Evolutionary conservation across 176 grass and related monocot genomes (phyloP).

Genomic region (Oryza longistaminata): DNA sequence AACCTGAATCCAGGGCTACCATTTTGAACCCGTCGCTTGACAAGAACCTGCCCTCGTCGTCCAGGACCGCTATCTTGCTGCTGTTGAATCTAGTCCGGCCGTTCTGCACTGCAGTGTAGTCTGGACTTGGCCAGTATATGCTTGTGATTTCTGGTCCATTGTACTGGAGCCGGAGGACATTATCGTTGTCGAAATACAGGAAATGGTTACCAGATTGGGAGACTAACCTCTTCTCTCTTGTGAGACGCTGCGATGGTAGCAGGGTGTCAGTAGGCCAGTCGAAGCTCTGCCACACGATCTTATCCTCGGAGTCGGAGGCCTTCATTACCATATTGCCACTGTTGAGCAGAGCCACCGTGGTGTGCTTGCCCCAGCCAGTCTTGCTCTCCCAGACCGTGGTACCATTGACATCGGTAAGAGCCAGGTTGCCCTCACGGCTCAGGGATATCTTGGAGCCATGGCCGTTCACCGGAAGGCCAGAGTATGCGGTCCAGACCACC

Average conservation of each 20-base stretch:
- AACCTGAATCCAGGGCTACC: constrained; percentile 45
- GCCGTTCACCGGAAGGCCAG: constrained; percentile 42
- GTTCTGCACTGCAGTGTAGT: constrained; percentile 41
- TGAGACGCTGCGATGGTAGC: constrained; percentile 52
- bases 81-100: constrained; percentile 62
- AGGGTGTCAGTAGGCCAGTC: constrained; percentile 52
- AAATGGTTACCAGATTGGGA: constrained; percentile 33
- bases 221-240: constrained; percentile 31
- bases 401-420: constrained; percentile 56
- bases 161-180: constrained; percentile 63
- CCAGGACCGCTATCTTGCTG: constrained; percentile 50
- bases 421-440: constrained; percentile 59
- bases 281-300: constrained; percentile 57
- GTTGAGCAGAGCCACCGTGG: constrained; percentile 51
- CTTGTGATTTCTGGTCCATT: constrained; percentile 54
- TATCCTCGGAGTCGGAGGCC: neutral
- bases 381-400: constrained; percentile 58
- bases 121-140: constrained; percentile 69
- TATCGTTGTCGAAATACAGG: constrained; percentile 74
- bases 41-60: constrained; percentile 46
- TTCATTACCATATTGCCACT: constrained; percentile 61
- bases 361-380: constrained; percentile 29
- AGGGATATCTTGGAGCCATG: constrained; percentile 56
- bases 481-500: constrained; percentile 60
- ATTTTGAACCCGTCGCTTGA: constrained; percentile 56